Conservation (phyloP, 306 rosid species). For the Clitoria ternatea region DNA sequence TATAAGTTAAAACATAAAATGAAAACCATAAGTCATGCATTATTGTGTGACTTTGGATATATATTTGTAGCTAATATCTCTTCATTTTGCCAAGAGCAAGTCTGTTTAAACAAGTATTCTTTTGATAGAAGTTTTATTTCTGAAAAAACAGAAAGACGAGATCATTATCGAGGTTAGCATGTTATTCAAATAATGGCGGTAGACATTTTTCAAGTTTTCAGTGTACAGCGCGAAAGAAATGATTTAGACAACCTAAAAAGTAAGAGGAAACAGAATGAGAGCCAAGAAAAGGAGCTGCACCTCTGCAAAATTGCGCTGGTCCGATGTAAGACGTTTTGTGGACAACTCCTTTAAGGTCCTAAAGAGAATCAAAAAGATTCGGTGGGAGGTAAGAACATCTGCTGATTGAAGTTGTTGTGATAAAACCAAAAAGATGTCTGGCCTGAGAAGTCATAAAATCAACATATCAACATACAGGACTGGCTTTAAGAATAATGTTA, state of each 20-base stretch:
- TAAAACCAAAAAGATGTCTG: slow-evolving; percentile 80
- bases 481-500: slow-evolving; percentile 12
- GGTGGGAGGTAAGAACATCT: slow-evolving; percentile 75
- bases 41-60: slow-evolving; percentile 4
- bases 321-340: slow-evolving; percentile 79
- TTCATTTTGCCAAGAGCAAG: neutral
- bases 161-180: neutral
- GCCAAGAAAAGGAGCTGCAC: slow-evolving; percentile 34
- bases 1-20: neutral
- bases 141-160: neutral
- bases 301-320: slow-evolving; percentile 88
- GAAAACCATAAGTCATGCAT: neutral
- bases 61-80: slow-evolving; percentile 2
- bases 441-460: slow-evolving; percentile 63
- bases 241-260: slow-evolving; percentile 1
- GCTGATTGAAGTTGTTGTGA: slow-evolving; percentile 85
- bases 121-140: neutral
- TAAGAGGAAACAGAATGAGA: neutral
- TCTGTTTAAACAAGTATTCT: slow-evolving; percentile 9
- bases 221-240: slow-evolving; percentile 7
- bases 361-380: slow-evolving; percentile 77
- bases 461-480: slow-evolving; percentile 39
- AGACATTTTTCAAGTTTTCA: slow-evolving; percentile 2
- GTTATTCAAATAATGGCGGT: neutral
- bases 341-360: slow-evolving; percentile 87